Conservation (phyloP, 2,329 filamentous ascomycete species). For the Hypoxylon sp. region DNA sequence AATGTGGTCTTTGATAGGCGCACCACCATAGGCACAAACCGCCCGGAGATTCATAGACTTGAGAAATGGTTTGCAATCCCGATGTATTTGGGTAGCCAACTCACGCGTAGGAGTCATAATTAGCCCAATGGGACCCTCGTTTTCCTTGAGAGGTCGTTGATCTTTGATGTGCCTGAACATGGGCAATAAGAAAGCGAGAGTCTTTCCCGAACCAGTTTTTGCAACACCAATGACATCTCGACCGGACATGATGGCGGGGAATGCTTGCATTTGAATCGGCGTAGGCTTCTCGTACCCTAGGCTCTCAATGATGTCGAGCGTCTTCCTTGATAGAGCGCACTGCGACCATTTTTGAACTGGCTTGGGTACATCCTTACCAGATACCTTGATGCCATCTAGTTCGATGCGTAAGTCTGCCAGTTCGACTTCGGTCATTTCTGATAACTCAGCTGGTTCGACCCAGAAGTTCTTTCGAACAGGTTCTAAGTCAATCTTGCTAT, state of each 20-base stretch:
- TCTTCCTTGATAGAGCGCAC: constrained; percentile 89
- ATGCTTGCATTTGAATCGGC: constrained; percentile 93
- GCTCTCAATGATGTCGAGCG: constrained; percentile 85
- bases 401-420: constrained; percentile 85
- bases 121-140: constrained; percentile 88
- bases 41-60: constrained; percentile 87
- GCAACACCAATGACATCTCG: constrained; percentile 96
- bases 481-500: constrained; percentile 86
- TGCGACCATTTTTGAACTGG: constrained; percentile 98
- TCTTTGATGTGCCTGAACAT: constrained; percentile 99
- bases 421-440: constrained; percentile 87
- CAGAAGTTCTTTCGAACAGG: constrained; percentile 96
- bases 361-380: constrained; percentile 88
- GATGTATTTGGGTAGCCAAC: constrained; percentile 92
- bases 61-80: constrained; percentile 94
- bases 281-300: constrained; percentile 91
- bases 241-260: constrained; percentile 95
- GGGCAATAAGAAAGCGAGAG: constrained; percentile 92
- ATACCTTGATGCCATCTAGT: constrained; percentile 94
- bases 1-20: constrained; percentile 97
- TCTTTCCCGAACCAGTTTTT: constrained; percentile 98
- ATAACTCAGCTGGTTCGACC: constrained; percentile 87
- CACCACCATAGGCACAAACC: constrained; percentile 94
- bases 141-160: constrained; percentile 83
- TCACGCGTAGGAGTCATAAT: constrained; percentile 97